Evolutionary conservation across 1,139 yeast genomes (phyloP).

Genomic region (Blastobotrys illinoisensis): DNA sequence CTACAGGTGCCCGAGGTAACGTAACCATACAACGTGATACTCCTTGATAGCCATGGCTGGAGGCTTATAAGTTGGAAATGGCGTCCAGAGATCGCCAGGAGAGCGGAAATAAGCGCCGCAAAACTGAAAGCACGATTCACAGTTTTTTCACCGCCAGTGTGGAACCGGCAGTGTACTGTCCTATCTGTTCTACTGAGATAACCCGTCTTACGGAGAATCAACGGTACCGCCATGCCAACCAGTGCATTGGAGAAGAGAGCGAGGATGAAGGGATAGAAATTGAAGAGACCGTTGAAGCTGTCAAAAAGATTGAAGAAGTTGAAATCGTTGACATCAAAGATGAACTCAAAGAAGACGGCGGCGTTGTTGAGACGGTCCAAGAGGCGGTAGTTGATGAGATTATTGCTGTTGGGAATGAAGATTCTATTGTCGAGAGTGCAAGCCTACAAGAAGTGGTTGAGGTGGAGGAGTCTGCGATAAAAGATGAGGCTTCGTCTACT

Average conservation of each 20-base stretch:
- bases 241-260: slow-evolving; percentile 4
- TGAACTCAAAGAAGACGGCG: background rate
- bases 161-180: slow-evolving; percentile 2
- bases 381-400: background rate
- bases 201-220: background rate
- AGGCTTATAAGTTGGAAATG: background rate
- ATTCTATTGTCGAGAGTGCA: background rate
- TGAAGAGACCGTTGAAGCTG: slow-evolving; percentile 3
- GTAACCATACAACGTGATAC: no score
- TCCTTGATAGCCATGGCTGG: background rate
- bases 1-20: background rate
- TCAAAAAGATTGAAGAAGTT: background rate
- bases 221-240: slow-evolving; percentile 7
- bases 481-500: background rate
- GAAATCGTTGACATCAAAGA: background rate
- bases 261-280: background rate
- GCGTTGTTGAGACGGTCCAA: background rate
- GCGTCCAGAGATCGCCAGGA: background rate
- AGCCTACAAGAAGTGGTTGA: background rate
- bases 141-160: background rate
- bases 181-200: slow-evolving; percentile 3
- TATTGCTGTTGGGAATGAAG: background rate
- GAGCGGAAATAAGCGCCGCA: background rate
- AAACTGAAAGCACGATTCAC: background rate
- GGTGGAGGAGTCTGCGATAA: background rate